phyloP scores from a whole-genome alignment of 2,329 filamentous ascomycete genomes.

The Ceratocystis alfenasii region DNA sequence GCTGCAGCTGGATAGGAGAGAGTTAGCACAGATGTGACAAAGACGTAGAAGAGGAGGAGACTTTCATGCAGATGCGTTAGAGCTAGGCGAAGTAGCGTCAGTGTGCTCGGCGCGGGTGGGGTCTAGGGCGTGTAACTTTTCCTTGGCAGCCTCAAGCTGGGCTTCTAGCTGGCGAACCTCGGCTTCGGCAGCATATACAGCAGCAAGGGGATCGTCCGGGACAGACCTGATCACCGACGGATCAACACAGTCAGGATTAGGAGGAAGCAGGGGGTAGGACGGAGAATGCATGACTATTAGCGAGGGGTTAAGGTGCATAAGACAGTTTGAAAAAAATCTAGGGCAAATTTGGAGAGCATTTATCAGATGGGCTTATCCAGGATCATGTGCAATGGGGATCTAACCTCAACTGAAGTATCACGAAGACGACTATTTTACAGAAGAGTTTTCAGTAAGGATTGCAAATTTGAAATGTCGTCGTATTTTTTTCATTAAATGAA shows the following conservation, averaged over 20 bases:
- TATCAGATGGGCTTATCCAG: too few species aligned
- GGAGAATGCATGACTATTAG: background rate
- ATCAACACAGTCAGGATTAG: background rate
- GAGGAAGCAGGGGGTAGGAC: background rate
- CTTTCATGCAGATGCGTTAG: background rate
- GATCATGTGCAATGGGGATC: too few species aligned
- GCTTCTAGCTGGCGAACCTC: slow-evolving; percentile 18
- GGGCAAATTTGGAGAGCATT: too few species aligned
- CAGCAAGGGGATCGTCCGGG: background rate
- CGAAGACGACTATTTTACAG: too few species aligned
- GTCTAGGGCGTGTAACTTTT: slow-evolving; percentile 8
- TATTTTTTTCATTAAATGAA: too few species aligned
- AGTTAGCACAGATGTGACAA: background rate
- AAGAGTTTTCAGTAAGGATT: too few species aligned
- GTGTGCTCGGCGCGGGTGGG: background rate
- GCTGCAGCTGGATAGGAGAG: background rate
- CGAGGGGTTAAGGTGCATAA: too few species aligned
- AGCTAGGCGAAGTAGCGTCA: background rate
- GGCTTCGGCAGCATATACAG: slow-evolving; percentile 12
- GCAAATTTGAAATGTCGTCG: too few species aligned
- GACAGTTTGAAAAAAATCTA: too few species aligned
- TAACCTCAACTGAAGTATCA: too few species aligned
- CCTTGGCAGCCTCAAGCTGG: background rate
- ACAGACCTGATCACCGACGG: background rate
- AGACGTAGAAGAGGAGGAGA: background rate